Base-by-base conservation (phyloP, 1,284 basidiomycete genomes). In the Spongispora temasekensis region DNA sequence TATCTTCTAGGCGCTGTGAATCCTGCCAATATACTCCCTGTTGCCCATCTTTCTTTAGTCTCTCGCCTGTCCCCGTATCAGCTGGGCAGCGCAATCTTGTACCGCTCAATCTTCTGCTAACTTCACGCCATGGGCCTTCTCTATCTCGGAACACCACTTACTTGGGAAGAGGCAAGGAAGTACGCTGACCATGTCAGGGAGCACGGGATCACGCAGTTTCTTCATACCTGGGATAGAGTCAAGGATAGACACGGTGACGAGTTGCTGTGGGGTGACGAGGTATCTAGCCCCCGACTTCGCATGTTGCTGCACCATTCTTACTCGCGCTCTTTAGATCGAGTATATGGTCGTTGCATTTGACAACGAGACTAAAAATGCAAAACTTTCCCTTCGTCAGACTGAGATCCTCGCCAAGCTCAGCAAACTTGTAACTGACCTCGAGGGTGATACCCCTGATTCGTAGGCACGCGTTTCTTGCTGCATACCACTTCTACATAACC, bases 251-350 rank as follows among this genome's bases (percentile, higher is more conserved):
- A 87, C n/a, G 95, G 95, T 12, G 96, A 99, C 71, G 90, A 91
- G 62, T 79, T 99, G 53, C 84, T 98, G n/a, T 99, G 97, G 97
- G 97, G 97, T 31, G 97, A 99, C 72, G 97, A 99, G 88, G 95
- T 95, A 70, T 61, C 76, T 7, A 35, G 48, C 23, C 23, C 21
- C 17, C 53, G n/a, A 28, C 58, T 40, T 63, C 60, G 13, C 21
- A 12, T 23, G 7, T 30, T 23, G 10, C 21, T 28, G 21, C 23
- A n/a, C 37, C 28, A 9, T 21, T n/a, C 59, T 66, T 48, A 69
- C 31, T 4, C 25, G 25, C 21, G 30, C 50, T 37, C 54, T 53
- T 50, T 67, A 96, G 95, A 84, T 99, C 71, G 97, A 99, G 75
- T 98, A 98, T 76, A 94, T 99, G 88, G 93, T 99, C 64, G 83